Evolutionary conservation across 306 rosid genomes (phyloP), one percentile per base, ranked within the genome.

Genomic region (Casuarina glauca): DNA sequence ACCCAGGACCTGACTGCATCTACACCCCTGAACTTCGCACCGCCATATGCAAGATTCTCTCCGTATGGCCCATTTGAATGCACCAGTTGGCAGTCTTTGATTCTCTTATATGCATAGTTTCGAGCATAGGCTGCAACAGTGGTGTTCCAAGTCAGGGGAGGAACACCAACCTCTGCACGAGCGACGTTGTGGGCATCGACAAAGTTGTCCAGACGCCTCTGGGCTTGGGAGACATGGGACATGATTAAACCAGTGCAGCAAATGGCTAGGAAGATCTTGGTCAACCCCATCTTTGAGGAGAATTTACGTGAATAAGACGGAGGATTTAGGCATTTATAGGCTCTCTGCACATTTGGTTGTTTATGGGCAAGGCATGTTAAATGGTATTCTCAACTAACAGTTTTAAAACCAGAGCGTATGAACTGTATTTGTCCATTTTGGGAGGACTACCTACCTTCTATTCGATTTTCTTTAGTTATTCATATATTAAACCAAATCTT

Each of bases 11-110:
- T 86, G 3, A 86, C 90, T 0, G 97, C 89, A 2, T 87, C 87
- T 0, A 69, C 39, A 0, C 85, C 91, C 0, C 55, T 81, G 83
- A 90, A 80, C 9, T 72, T 69, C 0, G 69, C 88, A 3, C 75
- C 86, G 0, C 89, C 90, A 53, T 78, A 87, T 0, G 93, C 92
- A 1, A 92, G n/a, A 64, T 89, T 87, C 84, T 92, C 97, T 0
- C 96, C 93, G 10, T 44, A 93, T 1, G 91, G 92, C 0, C 97
- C 97, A 10, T 20, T 43, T 0, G 97, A 93, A 73, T 93, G 97
- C 42, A 8, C 87, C 46, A 93, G 19, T 5, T 80, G 51, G 74
- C 97, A 93, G 76, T 79, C 79, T 0, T 16, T 9, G 12, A 71
- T 67, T 45, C 83, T 83, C 3, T 15, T 4, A 8, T 76, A 45